These are phyloP conservation scores for Boletus barrowsii DNA, from an alignment of 768 basidiomycete species.

Conservation along the genomic window DNA sequence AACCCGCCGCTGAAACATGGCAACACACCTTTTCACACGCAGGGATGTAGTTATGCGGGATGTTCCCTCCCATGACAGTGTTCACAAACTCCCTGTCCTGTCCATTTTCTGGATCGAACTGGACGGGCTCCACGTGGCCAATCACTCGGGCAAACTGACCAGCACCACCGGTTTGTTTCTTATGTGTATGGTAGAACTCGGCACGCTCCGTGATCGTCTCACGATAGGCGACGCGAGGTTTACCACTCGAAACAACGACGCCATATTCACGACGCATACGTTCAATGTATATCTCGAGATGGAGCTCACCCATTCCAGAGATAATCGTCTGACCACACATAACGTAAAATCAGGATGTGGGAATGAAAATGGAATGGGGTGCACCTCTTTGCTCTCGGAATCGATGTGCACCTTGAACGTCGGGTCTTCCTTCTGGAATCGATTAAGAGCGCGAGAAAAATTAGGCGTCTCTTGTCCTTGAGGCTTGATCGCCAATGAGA, in stretches of 20 bases:
- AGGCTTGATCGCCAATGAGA: constrained; percentile 91
- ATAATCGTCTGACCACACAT: constrained; percentile 79
- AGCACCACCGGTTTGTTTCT: constrained; percentile 97
- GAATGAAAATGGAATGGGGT: not conserved
- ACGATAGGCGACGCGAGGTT: constrained; percentile 94
- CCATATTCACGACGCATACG: constrained; percentile 98
- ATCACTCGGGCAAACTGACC: constrained; percentile 95
- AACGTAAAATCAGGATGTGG: not conserved
- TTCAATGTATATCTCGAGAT: constrained; percentile 98
- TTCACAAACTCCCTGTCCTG: constrained; percentile 85
- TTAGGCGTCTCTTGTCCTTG: constrained; percentile 91
- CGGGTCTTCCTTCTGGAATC: constrained; percentile 98
- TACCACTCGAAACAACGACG: constrained; percentile 88
- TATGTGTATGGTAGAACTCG: constrained; percentile 89
- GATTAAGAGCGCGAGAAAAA: constrained; percentile 93
- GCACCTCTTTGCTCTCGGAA: constrained; percentile 87
- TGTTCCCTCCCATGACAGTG: constrained; percentile 86
- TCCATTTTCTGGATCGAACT: constrained; percentile 66
- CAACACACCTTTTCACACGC: constrained; percentile 82
- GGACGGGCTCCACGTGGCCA: constrained; percentile 89
- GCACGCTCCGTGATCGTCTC: constrained; percentile 86
- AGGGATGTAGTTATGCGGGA: constrained; percentile 90
- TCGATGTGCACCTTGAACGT: constrained; percentile 98
- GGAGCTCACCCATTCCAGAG: constrained; percentile 98
- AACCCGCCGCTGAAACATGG: not conserved